Evolutionary conservation across 2,329 filamentous ascomycete species (phyloP).

Genomic region (Aspergillus pseudotamarii): DNA sequence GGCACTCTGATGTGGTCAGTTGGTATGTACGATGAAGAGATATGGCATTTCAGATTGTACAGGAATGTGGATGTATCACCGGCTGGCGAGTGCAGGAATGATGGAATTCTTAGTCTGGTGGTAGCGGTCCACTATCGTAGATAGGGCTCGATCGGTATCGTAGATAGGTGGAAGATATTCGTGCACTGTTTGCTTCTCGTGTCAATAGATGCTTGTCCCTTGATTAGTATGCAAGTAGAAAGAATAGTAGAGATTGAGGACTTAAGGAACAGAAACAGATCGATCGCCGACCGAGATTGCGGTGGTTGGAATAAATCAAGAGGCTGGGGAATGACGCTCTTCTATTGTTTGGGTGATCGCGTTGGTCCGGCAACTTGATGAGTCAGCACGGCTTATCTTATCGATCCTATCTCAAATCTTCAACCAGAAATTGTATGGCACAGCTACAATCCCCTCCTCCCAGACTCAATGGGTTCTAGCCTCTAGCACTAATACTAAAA

Average conservation of each 20-base stretch:
- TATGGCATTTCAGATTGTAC: constrained; percentile 13
- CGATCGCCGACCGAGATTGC: constrained; percentile 28
- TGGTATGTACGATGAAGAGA: background rate
- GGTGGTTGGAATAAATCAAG: constrained; percentile 40
- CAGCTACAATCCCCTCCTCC: no score
- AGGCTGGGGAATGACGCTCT: constrained; percentile 37
- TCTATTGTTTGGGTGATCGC: constrained; percentile 27
- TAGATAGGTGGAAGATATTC: constrained; percentile 4
- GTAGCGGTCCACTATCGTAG: background rate
- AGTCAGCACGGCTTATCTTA: constrained; percentile 27
- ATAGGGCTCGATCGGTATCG: background rate
- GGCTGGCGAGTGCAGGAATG: background rate
- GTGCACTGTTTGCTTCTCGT: constrained; percentile 5
- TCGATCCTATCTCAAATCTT: background rate
- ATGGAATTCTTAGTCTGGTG: background rate
- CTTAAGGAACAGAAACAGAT: constrained; percentile 10
- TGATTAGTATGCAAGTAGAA: background rate
- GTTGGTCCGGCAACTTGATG: constrained; percentile 33
- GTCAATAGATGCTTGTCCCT: constrained; percentile 7
- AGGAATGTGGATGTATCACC: constrained; percentile 3
- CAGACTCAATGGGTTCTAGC: no score
- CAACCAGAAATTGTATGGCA: no score
- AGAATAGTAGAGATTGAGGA: constrained; percentile 12
- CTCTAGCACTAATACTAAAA: no score
- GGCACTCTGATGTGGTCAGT: constrained; percentile 22